phyloP scores from a whole-genome alignment of 1,284 basidiomycete species.

The Thelephora terrestris region DNA sequence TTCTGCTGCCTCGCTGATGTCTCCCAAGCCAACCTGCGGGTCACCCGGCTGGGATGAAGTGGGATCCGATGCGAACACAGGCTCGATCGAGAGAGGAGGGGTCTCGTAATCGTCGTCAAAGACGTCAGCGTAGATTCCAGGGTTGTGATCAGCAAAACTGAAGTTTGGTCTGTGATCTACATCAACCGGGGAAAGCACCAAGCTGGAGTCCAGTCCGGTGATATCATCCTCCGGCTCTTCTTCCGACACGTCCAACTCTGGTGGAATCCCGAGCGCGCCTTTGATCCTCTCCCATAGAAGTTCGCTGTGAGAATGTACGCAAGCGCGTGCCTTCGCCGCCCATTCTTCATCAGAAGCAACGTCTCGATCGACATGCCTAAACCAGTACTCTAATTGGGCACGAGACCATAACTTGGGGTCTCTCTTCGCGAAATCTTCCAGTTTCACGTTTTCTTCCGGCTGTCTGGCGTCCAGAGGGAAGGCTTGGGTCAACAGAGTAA shows the following conservation, averaged over 20 bases:
- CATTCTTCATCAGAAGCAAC: constrained; percentile 51
- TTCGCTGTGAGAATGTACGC: constrained; percentile 60
- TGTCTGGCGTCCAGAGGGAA: constrained; percentile 31
- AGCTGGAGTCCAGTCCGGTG: background rate
- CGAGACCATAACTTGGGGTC: constrained; percentile 52
- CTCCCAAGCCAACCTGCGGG: constrained; percentile 17
- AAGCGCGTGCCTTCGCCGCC: constrained; percentile 53
- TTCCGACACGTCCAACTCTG: constrained; percentile 56
- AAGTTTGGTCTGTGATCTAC: constrained; percentile 12
- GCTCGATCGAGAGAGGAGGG: constrained; percentile 19
- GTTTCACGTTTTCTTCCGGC: constrained; percentile 13
- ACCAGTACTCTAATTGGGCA: constrained; percentile 45
- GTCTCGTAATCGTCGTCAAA: constrained; percentile 13
- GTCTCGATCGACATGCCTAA: constrained; percentile 50
- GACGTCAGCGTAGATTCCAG: constrained; percentile 5
- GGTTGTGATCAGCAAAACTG: constrained; percentile 3
- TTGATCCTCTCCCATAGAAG: constrained; percentile 78
- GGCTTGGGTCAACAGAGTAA: constrained; percentile 60
- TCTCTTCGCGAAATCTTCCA: constrained; percentile 21
- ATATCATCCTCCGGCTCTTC: constrained; percentile 19
- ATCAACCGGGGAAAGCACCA: constrained; percentile 6
- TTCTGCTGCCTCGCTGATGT: constrained; percentile 11
- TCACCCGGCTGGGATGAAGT: constrained; percentile 12
- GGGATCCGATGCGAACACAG: constrained; percentile 16
- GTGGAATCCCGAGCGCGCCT: constrained; percentile 66